Percentiles rank a stretch among this genome's conserved stretches.
phyloP scores from a whole-genome alignment of 768 basidiomycete species.

The Brasilioporus rufonigricans region DNA sequence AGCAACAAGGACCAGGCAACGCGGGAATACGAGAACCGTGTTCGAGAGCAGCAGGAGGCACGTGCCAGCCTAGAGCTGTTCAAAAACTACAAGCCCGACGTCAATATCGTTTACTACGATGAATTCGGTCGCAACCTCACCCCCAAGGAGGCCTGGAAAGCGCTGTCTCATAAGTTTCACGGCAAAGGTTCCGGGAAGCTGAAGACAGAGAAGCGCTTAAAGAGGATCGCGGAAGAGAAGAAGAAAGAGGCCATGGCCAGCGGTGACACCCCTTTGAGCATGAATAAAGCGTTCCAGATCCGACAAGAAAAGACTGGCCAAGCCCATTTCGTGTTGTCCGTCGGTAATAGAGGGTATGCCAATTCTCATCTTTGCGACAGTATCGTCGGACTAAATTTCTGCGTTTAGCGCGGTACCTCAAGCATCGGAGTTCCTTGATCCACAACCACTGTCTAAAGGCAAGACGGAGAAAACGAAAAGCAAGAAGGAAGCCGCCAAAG shows the following conservation, averaged over 20 bases:
- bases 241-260: slow-evolving; percentile 70
- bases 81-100: slow-evolving; percentile 65
- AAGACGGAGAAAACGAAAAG: slow-evolving; percentile 81
- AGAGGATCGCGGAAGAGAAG: slow-evolving; percentile 96
- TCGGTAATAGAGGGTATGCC: slow-evolving; percentile 86
- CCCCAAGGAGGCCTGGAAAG: slow-evolving; percentile 98
- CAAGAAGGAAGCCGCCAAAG: slow-evolving; percentile 62
- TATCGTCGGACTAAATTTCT: not conserved
- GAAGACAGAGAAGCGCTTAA: slow-evolving; percentile 95
- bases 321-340: slow-evolving; percentile 93
- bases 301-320: slow-evolving; percentile 93
- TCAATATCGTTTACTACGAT: slow-evolving; percentile 95
- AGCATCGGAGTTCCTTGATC: slow-evolving; percentile 74
- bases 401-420: slow-evolving; percentile 53
- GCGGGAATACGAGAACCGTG: slow-evolving; percentile 90
- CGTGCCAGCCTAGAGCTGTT: slow-evolving; percentile 77
- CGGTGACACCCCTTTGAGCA: slow-evolving; percentile 93
- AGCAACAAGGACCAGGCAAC: slow-evolving; percentile 88
- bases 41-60: slow-evolving; percentile 89
- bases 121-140: slow-evolving; percentile 88
- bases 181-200: slow-evolving; percentile 95
- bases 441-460: slow-evolving; percentile 76
- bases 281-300: slow-evolving; percentile 91
- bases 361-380: not conserved
- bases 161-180: slow-evolving; percentile 96